Conservation (phyloP, 75 land plant species). For the Sequoia sempervirens region DNA sequence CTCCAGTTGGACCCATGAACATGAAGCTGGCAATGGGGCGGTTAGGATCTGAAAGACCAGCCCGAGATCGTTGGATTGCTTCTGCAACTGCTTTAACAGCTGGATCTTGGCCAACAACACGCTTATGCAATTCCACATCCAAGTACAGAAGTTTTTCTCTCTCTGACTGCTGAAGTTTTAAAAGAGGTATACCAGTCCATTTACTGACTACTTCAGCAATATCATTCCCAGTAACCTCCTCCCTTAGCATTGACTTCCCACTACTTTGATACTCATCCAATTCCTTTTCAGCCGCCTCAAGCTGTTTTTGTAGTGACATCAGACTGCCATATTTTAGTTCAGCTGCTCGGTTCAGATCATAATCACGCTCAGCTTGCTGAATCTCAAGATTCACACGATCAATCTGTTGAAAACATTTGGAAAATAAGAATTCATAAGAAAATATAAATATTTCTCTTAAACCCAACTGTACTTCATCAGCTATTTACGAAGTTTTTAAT, state of each 20-base stretch:
- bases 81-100: conserved; percentile 80
- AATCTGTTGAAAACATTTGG: conserved; percentile 36
- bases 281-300: conserved; percentile 80
- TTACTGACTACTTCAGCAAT: conserved; percentile 93
- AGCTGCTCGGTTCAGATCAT: conserved; percentile 86
- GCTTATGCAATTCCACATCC: conserved; percentile 86
- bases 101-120: conserved; percentile 92
- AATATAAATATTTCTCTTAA: background rate
- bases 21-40: conserved; percentile 94
- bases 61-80: conserved; percentile 81
- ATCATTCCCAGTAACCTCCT: conserved; percentile 85
- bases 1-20: conserved; percentile 98
- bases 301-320: conserved; percentile 58
- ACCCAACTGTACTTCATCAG: background rate
- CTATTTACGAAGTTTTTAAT: background rate
- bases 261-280: conserved; percentile 59
- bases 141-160: conserved; percentile 73
- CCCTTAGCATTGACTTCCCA: conserved; percentile 83
- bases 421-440: background rate
- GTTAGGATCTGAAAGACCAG: conserved; percentile 85
- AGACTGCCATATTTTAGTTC: conserved; percentile 91
- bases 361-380: conserved; percentile 88
- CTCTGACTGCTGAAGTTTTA: conserved; percentile 88
- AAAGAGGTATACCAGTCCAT: conserved; percentile 95
- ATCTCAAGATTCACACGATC: conserved; percentile 86